A percentile compares a stretch with the other conserved stretches of the same genome.
phyloP scores from a whole-genome alignment of 2,329 filamentous ascomycete species.

The Daldinia eschscholtzii region DNA sequence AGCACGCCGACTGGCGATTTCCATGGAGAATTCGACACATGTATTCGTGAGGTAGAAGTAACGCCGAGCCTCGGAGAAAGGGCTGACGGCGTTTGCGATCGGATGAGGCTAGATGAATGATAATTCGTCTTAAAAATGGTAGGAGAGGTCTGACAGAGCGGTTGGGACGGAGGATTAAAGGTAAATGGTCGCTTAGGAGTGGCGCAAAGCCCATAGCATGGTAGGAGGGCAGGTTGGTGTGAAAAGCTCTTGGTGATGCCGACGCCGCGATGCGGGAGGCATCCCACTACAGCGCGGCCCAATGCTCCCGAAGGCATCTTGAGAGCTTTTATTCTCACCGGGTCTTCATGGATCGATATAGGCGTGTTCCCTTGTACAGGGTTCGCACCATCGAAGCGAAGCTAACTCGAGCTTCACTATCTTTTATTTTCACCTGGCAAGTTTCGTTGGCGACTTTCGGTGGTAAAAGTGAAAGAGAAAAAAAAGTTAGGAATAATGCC shows the following conservation, averaged over 20 bases:
- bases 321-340: constrained; percentile 42
- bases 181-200: constrained; percentile 23
- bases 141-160: constrained; percentile 20
- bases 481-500: constrained; percentile 34
- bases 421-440: constrained; percentile 23
- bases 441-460: constrained; percentile 19
- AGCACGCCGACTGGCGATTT: constrained; percentile 30
- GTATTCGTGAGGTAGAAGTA: constrained; percentile 28
- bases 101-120: constrained; percentile 17
- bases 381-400: constrained; percentile 41
- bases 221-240: constrained; percentile 31
- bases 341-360: constrained; percentile 42
- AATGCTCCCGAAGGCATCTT: constrained; percentile 65
- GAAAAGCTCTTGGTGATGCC: constrained; percentile 49
- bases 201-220: constrained; percentile 27
- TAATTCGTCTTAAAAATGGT: constrained; percentile 14
- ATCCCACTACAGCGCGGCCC: constrained; percentile 59
- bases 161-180: constrained; percentile 13
- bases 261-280: constrained; percentile 60
- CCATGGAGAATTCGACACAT: constrained; percentile 22
- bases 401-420: constrained; percentile 32
- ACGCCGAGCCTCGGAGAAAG: constrained; percentile 40
- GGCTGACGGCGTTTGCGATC: constrained; percentile 32
- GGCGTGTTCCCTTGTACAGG: constrained; percentile 27
- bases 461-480: constrained; percentile 29